Percentiles rank a stretch among this genome's conserved stretches.
Conservation (phyloP, 2,329 filamentous ascomycete genomes). For the Thelonectria rubi region DNA sequence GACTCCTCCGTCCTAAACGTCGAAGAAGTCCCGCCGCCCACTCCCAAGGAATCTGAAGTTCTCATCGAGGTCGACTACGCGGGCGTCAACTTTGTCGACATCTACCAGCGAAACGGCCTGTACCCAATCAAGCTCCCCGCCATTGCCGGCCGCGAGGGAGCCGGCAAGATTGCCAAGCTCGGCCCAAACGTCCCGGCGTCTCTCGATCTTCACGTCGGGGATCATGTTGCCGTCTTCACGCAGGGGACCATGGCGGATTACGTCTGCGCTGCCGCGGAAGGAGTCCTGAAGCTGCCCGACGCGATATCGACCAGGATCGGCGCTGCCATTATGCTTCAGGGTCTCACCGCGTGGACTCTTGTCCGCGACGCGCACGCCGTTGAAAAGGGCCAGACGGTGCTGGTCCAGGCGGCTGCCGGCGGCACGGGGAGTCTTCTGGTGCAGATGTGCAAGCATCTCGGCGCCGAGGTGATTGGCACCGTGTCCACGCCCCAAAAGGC, state of each 20-base stretch:
- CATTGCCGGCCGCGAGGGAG: conserved; percentile 7
- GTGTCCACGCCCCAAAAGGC: conserved; percentile 7
- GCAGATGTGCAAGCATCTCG: conserved; percentile 13
- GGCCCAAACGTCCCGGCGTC: neutral
- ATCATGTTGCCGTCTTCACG: conserved; percentile 3
- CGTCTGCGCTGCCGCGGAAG: neutral
- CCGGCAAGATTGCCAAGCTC: neutral
- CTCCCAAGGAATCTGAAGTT: conserved; percentile 2
- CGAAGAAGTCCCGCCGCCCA: neutral
- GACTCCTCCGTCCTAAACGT: conserved; percentile 4
- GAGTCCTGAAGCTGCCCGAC: conserved; percentile 4
- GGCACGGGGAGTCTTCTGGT: conserved; percentile 8
- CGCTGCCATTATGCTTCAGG: conserved; percentile 6
- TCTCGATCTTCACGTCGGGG: neutral
- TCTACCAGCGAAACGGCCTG: conserved; percentile 2
- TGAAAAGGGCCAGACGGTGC: conserved; percentile 3
- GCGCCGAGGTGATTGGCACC: conserved; percentile 5
- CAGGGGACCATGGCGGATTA: conserved; percentile 7
- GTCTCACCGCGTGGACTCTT: conserved; percentile 10
- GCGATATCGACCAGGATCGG: neutral
- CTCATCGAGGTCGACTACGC: conserved; percentile 9
- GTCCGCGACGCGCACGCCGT: conserved; percentile 7
- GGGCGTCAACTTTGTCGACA: conserved; percentile 15
- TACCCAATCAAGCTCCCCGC: conserved; percentile 3
- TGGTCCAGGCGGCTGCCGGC: conserved; percentile 2